Conservation (phyloP, 306 rosid genomes). For the Trifolium pratense region DNA sequence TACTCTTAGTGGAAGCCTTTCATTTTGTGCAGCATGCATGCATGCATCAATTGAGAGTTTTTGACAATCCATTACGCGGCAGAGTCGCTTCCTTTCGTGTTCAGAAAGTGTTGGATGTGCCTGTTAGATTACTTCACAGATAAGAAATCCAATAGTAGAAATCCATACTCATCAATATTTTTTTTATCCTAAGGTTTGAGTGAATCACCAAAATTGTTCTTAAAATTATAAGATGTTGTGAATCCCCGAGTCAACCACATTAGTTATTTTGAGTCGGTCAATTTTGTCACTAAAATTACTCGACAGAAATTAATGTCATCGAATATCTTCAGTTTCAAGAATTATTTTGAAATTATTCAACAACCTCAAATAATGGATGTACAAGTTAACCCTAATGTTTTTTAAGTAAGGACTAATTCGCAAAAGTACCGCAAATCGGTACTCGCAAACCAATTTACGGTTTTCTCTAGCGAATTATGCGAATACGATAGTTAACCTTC, state of each 20-base stretch:
- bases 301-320: too few relatives aligned
- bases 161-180: too few relatives aligned
- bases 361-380: too few relatives aligned
- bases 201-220: too few relatives aligned
- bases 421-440: background rate
- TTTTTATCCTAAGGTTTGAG: too few relatives aligned
- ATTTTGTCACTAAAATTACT: too few relatives aligned
- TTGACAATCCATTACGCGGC: constrained; percentile 98
- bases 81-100: constrained; percentile 93
- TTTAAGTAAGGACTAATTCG: too few relatives aligned
- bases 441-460: background rate
- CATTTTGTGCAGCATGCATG: constrained; percentile 97
- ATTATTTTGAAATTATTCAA: too few relatives aligned
- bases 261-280: too few relatives aligned
- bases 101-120: constrained; percentile 94
- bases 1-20: constrained; percentile 91
- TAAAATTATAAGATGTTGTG: background rate
- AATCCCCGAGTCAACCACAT: too few relatives aligned
- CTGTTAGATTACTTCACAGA: constrained; percentile 51
- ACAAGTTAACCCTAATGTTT: too few relatives aligned
- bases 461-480: background rate
- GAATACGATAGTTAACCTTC: background rate
- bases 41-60: constrained; percentile 98
- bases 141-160: constrained; percentile 13
- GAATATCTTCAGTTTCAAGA: background rate